Evolutionary conservation across 495 filamentous ascomycete genomes (phyloP), one percentile per base, ranked within the genome.

Genomic region (Aspergillus cavernicola): DNA sequence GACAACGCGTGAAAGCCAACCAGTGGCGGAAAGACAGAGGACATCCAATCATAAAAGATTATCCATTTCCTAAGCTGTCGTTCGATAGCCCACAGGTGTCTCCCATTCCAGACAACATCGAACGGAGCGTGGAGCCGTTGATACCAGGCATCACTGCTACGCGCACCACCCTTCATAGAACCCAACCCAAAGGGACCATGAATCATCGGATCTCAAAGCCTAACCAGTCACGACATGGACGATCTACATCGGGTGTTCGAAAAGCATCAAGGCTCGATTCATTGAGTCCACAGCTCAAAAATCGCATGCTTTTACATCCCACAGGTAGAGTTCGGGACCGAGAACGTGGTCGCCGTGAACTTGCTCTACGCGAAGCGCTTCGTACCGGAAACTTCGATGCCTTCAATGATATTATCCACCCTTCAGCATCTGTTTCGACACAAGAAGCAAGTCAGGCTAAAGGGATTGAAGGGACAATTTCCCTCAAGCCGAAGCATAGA

Each of bases 11-110:
- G 2, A 44, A 22, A 32, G 32, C 39, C 22, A 49, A 54, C 19
- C 36, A 58, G 35, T 51, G 54, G 57, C 57, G 48, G 10, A 57
- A n/a, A 28, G 48, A 56, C 13, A 15, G 54, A 16, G 56, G 54
- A 22, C 29, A 32, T 38, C 47, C 56, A 0, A 33, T 52, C 13
- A n/a, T 42, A 1, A 20, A 53, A 6, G 12, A 53, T 1, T 40
- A 43, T 26, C 56, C 60, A 7, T 63, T 63, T 41, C 60, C 60
- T 0, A 22, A 52, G 16, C 15, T 59, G 23, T 33, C 37, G 13
- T 28, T 61, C 15, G 42, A 58, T 18, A 35, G 37, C 23, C 59
- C 55, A n/a, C 33, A 38, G 1, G 16, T 37, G 2, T 18, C 15
- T 19, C 20, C 12, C 6, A 16, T 23, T 13, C n/a, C 15, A 6